A percentile compares a stretch with the other conserved stretches of the same genome.
phyloP scores from a whole-genome alignment of 805 yeast genomes.

The Spathaspora gorwiae region DNA sequence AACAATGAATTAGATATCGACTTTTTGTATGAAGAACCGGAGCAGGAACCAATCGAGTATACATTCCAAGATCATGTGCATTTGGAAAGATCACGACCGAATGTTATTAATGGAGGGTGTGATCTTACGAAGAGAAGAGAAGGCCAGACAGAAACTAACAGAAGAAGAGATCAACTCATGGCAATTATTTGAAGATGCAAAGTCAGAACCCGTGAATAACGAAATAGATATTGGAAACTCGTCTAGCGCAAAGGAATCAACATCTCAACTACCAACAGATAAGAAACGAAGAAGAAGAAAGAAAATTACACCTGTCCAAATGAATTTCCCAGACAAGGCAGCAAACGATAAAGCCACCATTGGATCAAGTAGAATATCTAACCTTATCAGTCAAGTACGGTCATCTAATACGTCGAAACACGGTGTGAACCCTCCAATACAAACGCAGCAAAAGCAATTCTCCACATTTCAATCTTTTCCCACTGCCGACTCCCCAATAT shows the following conservation, averaged over 20 bases:
- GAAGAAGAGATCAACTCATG: slow-evolving; percentile 35
- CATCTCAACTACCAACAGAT: not conserved
- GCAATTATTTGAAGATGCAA: slow-evolving; percentile 31
- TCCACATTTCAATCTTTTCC: not conserved
- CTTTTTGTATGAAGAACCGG: slow-evolving; percentile 18
- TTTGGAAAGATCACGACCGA: slow-evolving; percentile 6
- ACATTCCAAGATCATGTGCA: not conserved
- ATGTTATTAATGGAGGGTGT: slow-evolving; percentile 39
- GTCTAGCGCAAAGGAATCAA: too few species aligned
- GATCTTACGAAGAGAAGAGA: slow-evolving; percentile 28
- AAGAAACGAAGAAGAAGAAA: slow-evolving; percentile 9
- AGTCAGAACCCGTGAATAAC: slow-evolving; percentile 6
- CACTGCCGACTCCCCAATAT: slow-evolving; percentile 7
- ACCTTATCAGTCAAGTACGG: slow-evolving; percentile 19
- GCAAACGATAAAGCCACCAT: not conserved
- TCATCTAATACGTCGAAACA: slow-evolving; percentile 1
- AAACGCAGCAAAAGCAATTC: not conserved
- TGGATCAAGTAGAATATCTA: slow-evolving; percentile 14
- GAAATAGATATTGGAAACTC: not conserved
- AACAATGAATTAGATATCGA: slow-evolving; percentile 28
- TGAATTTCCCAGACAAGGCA: not conserved
- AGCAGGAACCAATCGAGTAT: not conserved
- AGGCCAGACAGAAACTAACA: slow-evolving; percentile 23
- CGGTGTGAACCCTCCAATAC: not conserved
- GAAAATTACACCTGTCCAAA: slow-evolving; percentile 6